Percentiles rank a stretch among this genome's conserved stretches.
Evolutionary conservation across 495 filamentous ascomycete genomes (phyloP).

Genomic region (Rostrohypoxylon terebratum): DNA sequence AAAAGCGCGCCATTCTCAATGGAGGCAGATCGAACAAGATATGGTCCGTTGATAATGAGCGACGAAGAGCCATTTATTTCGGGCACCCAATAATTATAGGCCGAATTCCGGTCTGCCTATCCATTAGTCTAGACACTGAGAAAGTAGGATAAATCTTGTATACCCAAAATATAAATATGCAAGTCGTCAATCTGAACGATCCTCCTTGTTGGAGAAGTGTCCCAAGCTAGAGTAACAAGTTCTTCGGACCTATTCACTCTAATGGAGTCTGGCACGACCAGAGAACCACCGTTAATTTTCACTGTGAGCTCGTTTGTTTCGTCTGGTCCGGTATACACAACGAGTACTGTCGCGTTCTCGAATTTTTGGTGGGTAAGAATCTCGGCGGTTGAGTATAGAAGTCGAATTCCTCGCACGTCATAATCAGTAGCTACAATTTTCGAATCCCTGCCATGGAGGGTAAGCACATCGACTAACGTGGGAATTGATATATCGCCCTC

Average conservation of each 20-base stretch:
- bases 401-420: constrained; percentile 67
- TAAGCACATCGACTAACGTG: constrained; percentile 70
- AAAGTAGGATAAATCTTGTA: neutral
- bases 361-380: constrained; percentile 70
- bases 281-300: constrained; percentile 55
- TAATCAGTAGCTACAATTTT: constrained; percentile 81
- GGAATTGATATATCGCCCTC: constrained; percentile 71
- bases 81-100: constrained; percentile 79
- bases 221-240: constrained; percentile 50
- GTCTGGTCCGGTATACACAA: constrained; percentile 74
- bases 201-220: constrained; percentile 29
- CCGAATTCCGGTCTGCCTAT: constrained; percentile 67
- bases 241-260: constrained; percentile 52
- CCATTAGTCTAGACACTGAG: neutral
- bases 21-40: constrained; percentile 73
- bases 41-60: constrained; percentile 77
- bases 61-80: constrained; percentile 56
- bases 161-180: constrained; percentile 64
- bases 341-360: constrained; percentile 62
- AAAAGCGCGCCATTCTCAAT: constrained; percentile 64
- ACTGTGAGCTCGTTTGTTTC: constrained; percentile 78
- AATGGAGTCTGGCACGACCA: constrained; percentile 58
- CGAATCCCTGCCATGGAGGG: constrained; percentile 77
- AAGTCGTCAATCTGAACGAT: constrained; percentile 65
- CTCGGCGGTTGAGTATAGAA: constrained; percentile 81